Percentiles rank a stretch among this genome's conserved stretches.
Evolutionary conservation across 257 asterid species (phyloP).

Genomic region (Solanum corneliomulleri): DNA sequence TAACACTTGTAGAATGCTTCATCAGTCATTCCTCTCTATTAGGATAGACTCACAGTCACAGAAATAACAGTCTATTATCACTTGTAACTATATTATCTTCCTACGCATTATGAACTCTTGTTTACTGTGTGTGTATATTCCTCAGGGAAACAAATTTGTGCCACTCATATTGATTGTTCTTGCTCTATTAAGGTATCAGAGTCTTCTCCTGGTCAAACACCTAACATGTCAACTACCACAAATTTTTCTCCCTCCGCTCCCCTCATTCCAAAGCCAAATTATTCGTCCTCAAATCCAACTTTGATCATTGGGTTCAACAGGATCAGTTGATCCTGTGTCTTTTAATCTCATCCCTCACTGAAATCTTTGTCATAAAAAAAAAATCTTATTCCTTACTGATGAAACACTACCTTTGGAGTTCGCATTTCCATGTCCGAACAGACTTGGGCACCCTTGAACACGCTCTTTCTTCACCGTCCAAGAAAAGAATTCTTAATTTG

Average conservation of each 20-base stretch:
- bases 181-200: not conserved
- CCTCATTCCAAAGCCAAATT: not conserved
- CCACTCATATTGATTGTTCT: not conserved
- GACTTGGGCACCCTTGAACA: not conserved
- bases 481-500: no score
- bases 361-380: not conserved
- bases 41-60: not conserved
- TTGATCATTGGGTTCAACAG: not conserved
- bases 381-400: not conserved
- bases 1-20: not conserved
- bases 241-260: not conserved
- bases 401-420: not conserved
- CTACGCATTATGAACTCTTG: not conserved
- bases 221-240: not conserved
- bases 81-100: not conserved
- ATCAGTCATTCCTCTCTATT: not conserved
- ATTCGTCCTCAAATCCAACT: not conserved
- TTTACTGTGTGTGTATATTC: not conserved
- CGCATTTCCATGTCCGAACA: not conserved
- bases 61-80: not conserved
- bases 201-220: not conserved
- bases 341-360: not conserved
- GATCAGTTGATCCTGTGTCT: not conserved
- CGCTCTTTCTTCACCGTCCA: no score
- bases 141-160: not conserved